phyloP scores from a whole-genome alignment of 2,329 filamentous ascomycete genomes.

The Saccharata proteae region DNA sequence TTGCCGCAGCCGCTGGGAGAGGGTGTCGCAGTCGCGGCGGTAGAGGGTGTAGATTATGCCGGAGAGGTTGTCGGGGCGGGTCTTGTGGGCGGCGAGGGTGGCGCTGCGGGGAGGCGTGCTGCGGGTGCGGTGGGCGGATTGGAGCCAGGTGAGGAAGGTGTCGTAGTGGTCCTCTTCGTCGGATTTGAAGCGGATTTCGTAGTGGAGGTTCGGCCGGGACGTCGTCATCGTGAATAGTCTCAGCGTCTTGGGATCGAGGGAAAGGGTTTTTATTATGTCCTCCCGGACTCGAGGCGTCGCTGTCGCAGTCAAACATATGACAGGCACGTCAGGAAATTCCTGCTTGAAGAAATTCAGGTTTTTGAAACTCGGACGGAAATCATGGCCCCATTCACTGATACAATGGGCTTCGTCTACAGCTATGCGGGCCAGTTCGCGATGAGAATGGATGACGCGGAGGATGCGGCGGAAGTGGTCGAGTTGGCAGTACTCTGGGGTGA shows the following conservation, averaged over 20 bases:
- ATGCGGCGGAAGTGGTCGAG: constrained; percentile 64
- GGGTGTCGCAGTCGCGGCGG: constrained; percentile 59
- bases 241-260: constrained; percentile 51
- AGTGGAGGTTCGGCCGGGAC: constrained; percentile 73
- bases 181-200: constrained; percentile 74
- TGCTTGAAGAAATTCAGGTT: constrained; percentile 74
- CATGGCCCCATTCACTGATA: constrained; percentile 96
- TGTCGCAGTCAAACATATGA: constrained; percentile 88
- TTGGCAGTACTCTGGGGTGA: constrained; percentile 82
- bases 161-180: constrained; percentile 63
- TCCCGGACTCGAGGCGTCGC: constrained; percentile 68
- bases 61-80: constrained; percentile 52
- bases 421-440: constrained; percentile 75
- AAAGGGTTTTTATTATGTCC: constrained; percentile 70
- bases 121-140: constrained; percentile 58
- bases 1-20: constrained; percentile 52
- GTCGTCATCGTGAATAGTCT: constrained; percentile 75
- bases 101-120: constrained; percentile 41
- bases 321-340: constrained; percentile 70
- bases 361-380: constrained; percentile 90
- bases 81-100: constrained; percentile 43
- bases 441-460: constrained; percentile 60
- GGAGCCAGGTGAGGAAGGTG: constrained; percentile 68
- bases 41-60: constrained; percentile 74
- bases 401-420: constrained; percentile 94